phyloP scores from a whole-genome alignment of 208 protist genomes.

The Leishmania major region DNA sequence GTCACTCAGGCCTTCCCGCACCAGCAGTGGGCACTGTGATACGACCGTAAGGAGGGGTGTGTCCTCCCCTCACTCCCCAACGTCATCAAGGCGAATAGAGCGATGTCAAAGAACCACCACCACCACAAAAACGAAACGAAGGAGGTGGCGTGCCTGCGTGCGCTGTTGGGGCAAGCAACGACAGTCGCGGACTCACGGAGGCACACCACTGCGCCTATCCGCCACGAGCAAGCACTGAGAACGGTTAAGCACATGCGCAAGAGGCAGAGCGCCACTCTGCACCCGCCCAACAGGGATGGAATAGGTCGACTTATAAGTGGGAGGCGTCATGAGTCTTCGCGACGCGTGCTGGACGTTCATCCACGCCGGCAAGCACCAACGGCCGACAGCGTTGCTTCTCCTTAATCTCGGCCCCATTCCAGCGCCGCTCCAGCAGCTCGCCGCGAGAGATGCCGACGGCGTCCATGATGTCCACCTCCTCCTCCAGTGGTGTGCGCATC shows the following conservation, averaged over 20 bases:
- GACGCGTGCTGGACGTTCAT: slow-evolving; percentile 6
- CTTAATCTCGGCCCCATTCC: slow-evolving; percentile 13
- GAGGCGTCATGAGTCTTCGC: slow-evolving; percentile 7
- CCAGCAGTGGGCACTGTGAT: too few species aligned
- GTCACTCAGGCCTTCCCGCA: too few species aligned
- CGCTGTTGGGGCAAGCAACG: too few species aligned
- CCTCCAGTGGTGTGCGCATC: slow-evolving; percentile 47
- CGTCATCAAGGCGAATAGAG: too few species aligned
- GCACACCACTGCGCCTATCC: too few species aligned
- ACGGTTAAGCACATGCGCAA: not conserved
- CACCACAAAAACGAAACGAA: too few species aligned
- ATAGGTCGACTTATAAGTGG: slow-evolving; percentile 2
- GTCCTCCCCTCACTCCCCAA: too few species aligned
- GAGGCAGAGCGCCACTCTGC: not conserved
- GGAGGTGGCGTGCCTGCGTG: too few species aligned
- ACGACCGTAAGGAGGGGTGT: too few species aligned
- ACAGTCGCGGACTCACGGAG: too few species aligned
- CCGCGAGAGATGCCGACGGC: slow-evolving; percentile 48
- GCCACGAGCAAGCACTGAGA: not conserved
- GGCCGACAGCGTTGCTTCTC: not conserved
- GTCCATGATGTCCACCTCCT: slow-evolving; percentile 62
- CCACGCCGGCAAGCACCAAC: not conserved
- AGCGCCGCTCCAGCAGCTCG: slow-evolving; percentile 49
- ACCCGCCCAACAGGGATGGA: not conserved
- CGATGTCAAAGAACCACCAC: too few species aligned